These are phyloP conservation scores for Raddia guianensis DNA, from an alignment of 176 grass and related monocot species.

Conservation along the genomic window DNA sequence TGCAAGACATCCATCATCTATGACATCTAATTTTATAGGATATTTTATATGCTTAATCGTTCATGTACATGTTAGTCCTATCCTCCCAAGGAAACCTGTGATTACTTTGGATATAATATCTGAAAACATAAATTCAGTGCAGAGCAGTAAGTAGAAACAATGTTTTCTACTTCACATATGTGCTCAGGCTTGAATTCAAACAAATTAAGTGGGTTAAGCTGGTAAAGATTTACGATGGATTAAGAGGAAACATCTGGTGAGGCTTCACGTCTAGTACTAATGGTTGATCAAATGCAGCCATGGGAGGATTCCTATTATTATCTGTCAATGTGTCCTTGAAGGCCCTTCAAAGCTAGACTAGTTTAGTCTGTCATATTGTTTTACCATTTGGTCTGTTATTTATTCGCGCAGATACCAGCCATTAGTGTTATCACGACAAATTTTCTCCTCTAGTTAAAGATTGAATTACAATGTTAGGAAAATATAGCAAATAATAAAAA, in stretches of 20 bases:
- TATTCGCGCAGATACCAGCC: not conserved
- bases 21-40: not conserved
- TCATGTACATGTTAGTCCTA: not conserved
- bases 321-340: not conserved
- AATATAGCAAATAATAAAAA: not conserved
- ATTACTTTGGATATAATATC: constrained; percentile 17
- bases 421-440: not conserved
- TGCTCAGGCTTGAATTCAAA: constrained; percentile 20
- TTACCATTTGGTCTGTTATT: constrained; percentile 10
- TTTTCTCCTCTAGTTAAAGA: not conserved
- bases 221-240: constrained; percentile 11
- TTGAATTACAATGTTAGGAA: not conserved
- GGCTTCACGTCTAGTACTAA: not conserved
- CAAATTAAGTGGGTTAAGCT: constrained; percentile 17
- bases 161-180: not conserved
- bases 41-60: not conserved
- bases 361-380: constrained; percentile 9
- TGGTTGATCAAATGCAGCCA: constrained; percentile 1
- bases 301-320: not conserved
- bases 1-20: not conserved
- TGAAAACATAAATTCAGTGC: constrained; percentile 10
- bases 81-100: not conserved
- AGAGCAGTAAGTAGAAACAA: not conserved
- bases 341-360: not conserved
- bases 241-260: not conserved